Evolutionary conservation across 176 grass and related monocot species (phyloP), one percentile per base, ranked within the genome.

Genomic region (Raddia distichophylla): DNA sequence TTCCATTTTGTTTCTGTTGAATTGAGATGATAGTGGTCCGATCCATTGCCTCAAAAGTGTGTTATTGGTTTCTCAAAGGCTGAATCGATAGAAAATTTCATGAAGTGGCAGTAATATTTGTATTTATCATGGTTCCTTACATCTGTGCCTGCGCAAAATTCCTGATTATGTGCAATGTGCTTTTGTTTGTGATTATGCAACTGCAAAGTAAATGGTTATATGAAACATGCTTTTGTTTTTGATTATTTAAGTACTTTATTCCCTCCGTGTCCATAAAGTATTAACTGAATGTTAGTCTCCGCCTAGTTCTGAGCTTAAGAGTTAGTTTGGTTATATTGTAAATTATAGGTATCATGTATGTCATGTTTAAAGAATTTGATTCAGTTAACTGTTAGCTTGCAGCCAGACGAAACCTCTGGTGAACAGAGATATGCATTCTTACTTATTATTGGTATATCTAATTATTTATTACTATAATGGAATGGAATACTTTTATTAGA

Each of bases 1-100:
- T 49, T 17, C 55, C 74, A 50, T 69, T 7, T 6, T 74, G n/a
- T n/a, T 87, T 5, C 12, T 71, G 48, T 87, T 79, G 34, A 46
- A 46, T 72, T 80, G 7, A 7, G 10, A 37, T 63, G 75, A 40
- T 40, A 40, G 37, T 40, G 37, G 37, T 5, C 4, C 37, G 3
- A 40, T 59, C 82, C 62, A 19, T 46, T 44, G 5, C 22, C 20
- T 57, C 53, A n/a, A 49, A 35, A 35, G 6, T 54, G 27, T 59
- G 18, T 60, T 1, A 12, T 6, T 11, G 35, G 20, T 54, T 66
- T 5, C 35, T 35, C n/a, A 10, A 54, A 32, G 12, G 10, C 13
- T 44, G 33, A 8, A 18, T 10, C 6, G 60, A 65, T n/a, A 0
- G 8, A 7, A 43, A 82, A 64, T 34, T 66, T 15, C 0, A 48